Percentiles rank a stretch among this genome's conserved stretches.
Conservation (phyloP, 371 early-diverging fungal species). For the Apophysomyces ossiformis region DNA sequence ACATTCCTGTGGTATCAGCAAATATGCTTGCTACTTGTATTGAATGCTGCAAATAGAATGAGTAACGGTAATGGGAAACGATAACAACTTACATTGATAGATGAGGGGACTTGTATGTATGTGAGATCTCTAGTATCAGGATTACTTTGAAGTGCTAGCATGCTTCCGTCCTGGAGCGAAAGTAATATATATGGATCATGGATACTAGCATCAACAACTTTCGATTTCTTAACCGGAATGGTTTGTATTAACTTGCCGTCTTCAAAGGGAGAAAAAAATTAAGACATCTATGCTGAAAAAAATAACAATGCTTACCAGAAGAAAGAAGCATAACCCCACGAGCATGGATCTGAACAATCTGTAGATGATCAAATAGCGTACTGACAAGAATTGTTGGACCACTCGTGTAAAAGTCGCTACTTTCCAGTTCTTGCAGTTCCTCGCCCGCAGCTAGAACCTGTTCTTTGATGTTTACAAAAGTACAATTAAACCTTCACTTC, state of each 20-base stretch:
- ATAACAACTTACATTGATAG: conserved; percentile 43
- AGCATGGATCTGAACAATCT: conserved; percentile 83
- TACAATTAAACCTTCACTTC: neutral
- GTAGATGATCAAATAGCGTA: conserved; percentile 63
- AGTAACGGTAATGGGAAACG: neutral
- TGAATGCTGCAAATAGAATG: neutral
- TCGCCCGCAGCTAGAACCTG: conserved; percentile 82
- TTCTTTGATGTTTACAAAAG: neutral
- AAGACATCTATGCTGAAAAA: neutral
- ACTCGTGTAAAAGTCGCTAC: conserved; percentile 72
- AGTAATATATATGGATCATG: conserved; percentile 85
- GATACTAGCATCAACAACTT: conserved; percentile 77
- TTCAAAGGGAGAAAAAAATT: conserved; percentile 16
- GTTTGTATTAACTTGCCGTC: conserved; percentile 66
- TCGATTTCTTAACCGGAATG: conserved; percentile 63
- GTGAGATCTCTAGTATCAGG: conserved; percentile 51
- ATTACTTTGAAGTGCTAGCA: conserved; percentile 66
- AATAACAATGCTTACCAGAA: conserved; percentile 37
- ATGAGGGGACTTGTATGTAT: conserved; percentile 36
- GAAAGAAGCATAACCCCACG: conserved; percentile 75
- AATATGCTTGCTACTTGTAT: conserved; percentile 54
- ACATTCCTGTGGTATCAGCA: conserved; percentile 58
- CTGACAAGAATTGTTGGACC: conserved; percentile 81
- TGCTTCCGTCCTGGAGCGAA: conserved; percentile 64
- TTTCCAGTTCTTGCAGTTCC: conserved; percentile 82